Base-by-base conservation (phyloP, 202 grass and related monocot genomes). In the Elaeis oleifera region DNA sequence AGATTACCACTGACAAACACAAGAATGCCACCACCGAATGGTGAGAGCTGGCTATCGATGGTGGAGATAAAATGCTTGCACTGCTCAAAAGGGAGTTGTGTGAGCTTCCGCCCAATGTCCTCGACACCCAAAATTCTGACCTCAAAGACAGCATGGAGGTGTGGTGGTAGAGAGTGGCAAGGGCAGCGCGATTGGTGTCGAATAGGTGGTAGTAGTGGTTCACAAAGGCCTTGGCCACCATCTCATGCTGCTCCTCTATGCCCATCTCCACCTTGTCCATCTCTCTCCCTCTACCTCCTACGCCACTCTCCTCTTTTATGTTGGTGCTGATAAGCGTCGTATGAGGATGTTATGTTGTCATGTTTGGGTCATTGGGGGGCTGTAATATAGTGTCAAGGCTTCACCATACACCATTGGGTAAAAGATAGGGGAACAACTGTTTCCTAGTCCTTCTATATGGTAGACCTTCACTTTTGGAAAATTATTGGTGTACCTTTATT, bases 191-290 rank as follows among this genome's bases (percentile, higher is more conserved):
- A 75, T 78, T 63, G 18, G 62, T 39, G 69, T 89, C 84, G 75
- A 89, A 95, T 50, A 83, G 74, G 16, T 66, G 29, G 89, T 85
- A 95, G 84, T 89, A 95, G 81, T 83, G 80, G 0, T 85, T 85
- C 50, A 95, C 84, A 71, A 89, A 95, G 49, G 89, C 81, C 75
- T 80, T 82, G 18, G 65, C 81, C 56, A 95, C 89, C 50, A 64
- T 36, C 60, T 95, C 84, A 1, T 52, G 8, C 18, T 71, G 75
- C 18, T 78, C 31, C 20, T 63, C 58, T 22, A 7, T 11, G 5
- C 17, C 67, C 28, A 54, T 39, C 17, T 36, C 31, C 22, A 54
- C 58, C n/a, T 61, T 56, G 22, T 59, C 68, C 39, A 59, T 60
- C 21, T 7, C 49, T 22, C 0, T 64, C 14, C 48, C 15, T 28